phyloP scores from a whole-genome alignment of 2,329 filamentous ascomycete species.

The Phialemonium atrogriseum region DNA sequence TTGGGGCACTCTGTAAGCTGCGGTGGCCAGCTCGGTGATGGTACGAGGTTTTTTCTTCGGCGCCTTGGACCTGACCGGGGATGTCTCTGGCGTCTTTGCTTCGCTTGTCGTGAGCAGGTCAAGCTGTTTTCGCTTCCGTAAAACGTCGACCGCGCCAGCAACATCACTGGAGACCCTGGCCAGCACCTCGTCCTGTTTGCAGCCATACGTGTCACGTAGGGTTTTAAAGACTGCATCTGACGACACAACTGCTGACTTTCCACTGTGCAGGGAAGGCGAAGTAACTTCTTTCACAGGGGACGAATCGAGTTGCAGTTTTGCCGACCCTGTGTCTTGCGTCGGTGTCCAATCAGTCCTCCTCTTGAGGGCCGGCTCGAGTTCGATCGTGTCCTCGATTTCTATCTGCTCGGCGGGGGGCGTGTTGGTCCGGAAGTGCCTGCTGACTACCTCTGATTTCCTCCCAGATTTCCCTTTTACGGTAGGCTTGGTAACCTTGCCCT shows the following conservation, averaged over 20 bases:
- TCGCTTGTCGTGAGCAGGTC: conserved; percentile 34
- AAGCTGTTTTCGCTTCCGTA: conserved; percentile 49
- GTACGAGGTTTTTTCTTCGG: conserved; percentile 65
- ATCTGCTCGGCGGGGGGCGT: conserved; percentile 11
- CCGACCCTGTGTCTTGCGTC: conserved; percentile 7
- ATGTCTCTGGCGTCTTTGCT: conserved; percentile 16
- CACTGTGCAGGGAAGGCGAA: conserved; percentile 7
- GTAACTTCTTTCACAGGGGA: conserved; percentile 21
- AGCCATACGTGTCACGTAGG: conserved; percentile 34
- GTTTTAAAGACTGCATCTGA: conserved; percentile 30
- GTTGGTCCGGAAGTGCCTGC: conserved; percentile 22
- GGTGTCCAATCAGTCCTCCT: conserved; percentile 63
- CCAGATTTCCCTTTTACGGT: too few species aligned
- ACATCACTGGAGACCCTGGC: neutral
- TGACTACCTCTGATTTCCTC: conserved; percentile 23
- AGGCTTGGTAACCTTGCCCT: conserved; percentile 23
- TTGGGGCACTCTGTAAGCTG: conserved; percentile 47
- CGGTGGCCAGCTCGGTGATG: conserved; percentile 69
- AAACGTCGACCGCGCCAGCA: conserved; percentile 15
- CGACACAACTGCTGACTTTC: conserved; percentile 6
- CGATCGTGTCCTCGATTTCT: conserved; percentile 20
- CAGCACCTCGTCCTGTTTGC: conserved; percentile 14
- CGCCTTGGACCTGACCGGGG: conserved; percentile 39
- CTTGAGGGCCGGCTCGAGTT: conserved; percentile 40
- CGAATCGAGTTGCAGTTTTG: conserved; percentile 18